Percentiles rank a stretch among this genome's conserved stretches.
phyloP scores from a whole-genome alignment of 176 grass and related monocot genomes.

The Musa troglodytarum region DNA sequence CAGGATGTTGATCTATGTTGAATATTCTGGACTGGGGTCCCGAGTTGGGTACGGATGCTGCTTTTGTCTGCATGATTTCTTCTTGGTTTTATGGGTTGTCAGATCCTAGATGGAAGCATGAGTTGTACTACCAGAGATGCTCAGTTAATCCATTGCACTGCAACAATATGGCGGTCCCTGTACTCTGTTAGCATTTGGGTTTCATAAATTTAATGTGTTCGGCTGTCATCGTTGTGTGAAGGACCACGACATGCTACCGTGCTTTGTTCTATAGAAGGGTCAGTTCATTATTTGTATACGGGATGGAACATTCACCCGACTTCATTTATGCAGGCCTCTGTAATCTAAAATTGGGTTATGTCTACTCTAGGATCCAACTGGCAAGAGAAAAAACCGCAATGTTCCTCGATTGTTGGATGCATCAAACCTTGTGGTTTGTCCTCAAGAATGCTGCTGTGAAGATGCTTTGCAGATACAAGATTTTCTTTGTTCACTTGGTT shows the following conservation, averaged over 20 bases:
- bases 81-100: neutral
- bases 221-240: neutral
- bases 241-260: neutral
- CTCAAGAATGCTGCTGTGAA: too few relatives aligned
- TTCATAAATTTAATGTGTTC: neutral
- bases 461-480: too few relatives aligned
- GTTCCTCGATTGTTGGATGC: too few relatives aligned
- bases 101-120: neutral
- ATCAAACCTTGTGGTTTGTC: too few relatives aligned
- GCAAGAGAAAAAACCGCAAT: too few relatives aligned
- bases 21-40: neutral
- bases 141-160: neutral
- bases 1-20: constrained; percentile 43
- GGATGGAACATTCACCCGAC: too few relatives aligned
- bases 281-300: too few relatives aligned
- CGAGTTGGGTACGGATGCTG: neutral
- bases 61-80: neutral
- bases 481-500: too few relatives aligned
- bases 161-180: neutral
- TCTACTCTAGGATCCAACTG: too few relatives aligned
- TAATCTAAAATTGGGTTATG: too few relatives aligned
- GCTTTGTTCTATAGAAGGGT: neutral
- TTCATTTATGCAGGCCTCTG: too few relatives aligned
- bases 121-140: neutral
- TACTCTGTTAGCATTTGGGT: neutral